Base-by-base conservation (phyloP, 768 basidiomycete species). In the Podaxis sp. region DNA sequence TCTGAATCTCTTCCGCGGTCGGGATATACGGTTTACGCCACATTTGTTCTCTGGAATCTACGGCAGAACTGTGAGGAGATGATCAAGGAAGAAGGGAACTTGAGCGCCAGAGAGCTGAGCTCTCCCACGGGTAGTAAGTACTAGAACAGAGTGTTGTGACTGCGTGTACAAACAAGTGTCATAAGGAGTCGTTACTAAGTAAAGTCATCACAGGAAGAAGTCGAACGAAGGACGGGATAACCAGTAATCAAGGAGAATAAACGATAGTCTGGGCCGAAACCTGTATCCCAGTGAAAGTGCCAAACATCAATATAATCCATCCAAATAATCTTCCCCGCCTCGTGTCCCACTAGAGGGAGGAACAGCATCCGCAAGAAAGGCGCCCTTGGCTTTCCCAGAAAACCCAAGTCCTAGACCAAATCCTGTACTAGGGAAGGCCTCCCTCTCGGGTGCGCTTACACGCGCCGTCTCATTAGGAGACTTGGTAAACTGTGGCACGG, bases 1-100 rank as follows among this genome's bases (percentile, higher is more conserved):
- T 61, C 38, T 70, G 68, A 28, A 73, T 68, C 40, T 73, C 68
- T 23, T 62, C 55, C 3, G 52, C 59, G 7, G 53, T 63, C 14
- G 67, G 57, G 27, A 50, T 25, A 48, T 56, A 28, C 18, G 40
- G 25, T 32, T 51, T 40, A 13, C 13, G 52, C 23, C n/a, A 38
- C 52, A 54, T 54, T 2, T 32, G 32, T 2, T 6, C 7, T 9
- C 32, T 32, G 32, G 32, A 32, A 32, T 32, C 7, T 6, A 32
- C 32, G 32, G 32, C 32, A 32, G 32, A 32, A 32, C 32, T 32
- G 32, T 9, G 7, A 32, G 32, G 32, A 23, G 47, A 25, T 11
- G 9, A 23, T 6, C 23, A 38, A 37, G 52, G 3, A 10, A 25
- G 0, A 27, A 27, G 47, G 18, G 47, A 7, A 42, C 7, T 32